Evolutionary conservation across 768 basidiomycete genomes (phyloP).

Genomic region (Macrolepiota albuminosa): DNA sequence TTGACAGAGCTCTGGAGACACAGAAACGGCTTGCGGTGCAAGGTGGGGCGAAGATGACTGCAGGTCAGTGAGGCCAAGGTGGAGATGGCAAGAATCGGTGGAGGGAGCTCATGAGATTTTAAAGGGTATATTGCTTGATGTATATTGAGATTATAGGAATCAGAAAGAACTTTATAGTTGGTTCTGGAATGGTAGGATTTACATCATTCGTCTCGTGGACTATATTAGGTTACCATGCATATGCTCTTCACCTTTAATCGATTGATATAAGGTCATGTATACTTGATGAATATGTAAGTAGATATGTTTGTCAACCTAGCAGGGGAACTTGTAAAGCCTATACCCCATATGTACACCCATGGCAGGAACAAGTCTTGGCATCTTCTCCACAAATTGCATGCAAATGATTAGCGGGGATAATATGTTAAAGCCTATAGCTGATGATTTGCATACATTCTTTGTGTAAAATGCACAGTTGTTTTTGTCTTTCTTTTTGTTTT

Average conservation of each 20-base stretch:
- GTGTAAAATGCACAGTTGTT: too few species aligned
- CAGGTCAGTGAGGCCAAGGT: neutral
- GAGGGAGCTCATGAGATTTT: neutral
- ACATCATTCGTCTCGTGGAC: neutral
- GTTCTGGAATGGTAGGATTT: neutral
- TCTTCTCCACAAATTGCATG: too few species aligned
- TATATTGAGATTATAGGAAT: neutral
- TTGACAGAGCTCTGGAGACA: constrained; percentile 7
- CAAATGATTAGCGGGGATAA: neutral
- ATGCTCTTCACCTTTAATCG: neutral
- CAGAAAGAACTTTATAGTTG: neutral
- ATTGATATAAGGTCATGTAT: neutral
- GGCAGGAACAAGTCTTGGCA: neutral
- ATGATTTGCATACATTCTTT: too few species aligned
- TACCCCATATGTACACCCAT: too few species aligned
- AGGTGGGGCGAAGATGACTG: neutral
- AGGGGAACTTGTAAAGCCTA: neutral
- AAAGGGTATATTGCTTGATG: neutral
- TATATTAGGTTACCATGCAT: neutral
- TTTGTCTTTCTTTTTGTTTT: too few species aligned
- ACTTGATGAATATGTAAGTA: neutral
- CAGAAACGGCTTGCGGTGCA: neutral
- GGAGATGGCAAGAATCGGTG: neutral
- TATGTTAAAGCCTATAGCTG: neutral
- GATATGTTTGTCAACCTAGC: too few species aligned